phyloP scores from a whole-genome alignment of 352 stramenopile genomes.

The Thraustochytrium sp. region DNA sequence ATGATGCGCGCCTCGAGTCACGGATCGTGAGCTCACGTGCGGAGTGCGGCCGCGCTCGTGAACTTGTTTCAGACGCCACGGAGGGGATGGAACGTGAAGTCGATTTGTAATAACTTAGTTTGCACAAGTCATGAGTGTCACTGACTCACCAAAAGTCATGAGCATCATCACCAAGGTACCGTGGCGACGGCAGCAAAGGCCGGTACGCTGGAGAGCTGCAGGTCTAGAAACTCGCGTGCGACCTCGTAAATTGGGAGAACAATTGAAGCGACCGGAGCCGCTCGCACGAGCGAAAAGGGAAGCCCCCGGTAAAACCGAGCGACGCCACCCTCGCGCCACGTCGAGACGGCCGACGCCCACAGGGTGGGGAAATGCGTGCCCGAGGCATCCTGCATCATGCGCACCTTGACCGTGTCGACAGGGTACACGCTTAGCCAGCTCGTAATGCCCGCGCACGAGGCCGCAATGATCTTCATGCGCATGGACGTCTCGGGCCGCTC shows the following conservation, averaged over 20 bases:
- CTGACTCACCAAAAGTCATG: too few species aligned
- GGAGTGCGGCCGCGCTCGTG: too few species aligned
- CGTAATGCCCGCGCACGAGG: not conserved
- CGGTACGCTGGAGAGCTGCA: not conserved
- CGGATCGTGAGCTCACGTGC: too few species aligned
- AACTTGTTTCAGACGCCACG: too few species aligned
- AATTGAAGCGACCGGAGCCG: not conserved
- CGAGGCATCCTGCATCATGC: slow-evolving; percentile 17
- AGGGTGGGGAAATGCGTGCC: not conserved
- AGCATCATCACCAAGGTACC: too few species aligned
- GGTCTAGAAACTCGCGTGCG: not conserved
- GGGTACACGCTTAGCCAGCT: slow-evolving; percentile 3
- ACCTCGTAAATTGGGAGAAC: slow-evolving; percentile 16
- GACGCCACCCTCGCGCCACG: not conserved
- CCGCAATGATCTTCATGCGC: not conserved
- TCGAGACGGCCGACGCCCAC: not conserved
- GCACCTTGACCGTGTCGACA: not conserved
- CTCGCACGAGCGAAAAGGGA: not conserved
- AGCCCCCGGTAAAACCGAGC: not conserved
- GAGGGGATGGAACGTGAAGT: too few species aligned
- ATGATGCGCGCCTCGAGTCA: too few species aligned
- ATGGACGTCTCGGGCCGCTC: not conserved
- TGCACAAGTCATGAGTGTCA: too few species aligned
- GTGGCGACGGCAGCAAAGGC: not conserved
- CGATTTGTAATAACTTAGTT: too few species aligned